Evolutionary conservation across 495 filamentous ascomycete species (phyloP).

Genomic region (Penicillium manginii): DNA sequence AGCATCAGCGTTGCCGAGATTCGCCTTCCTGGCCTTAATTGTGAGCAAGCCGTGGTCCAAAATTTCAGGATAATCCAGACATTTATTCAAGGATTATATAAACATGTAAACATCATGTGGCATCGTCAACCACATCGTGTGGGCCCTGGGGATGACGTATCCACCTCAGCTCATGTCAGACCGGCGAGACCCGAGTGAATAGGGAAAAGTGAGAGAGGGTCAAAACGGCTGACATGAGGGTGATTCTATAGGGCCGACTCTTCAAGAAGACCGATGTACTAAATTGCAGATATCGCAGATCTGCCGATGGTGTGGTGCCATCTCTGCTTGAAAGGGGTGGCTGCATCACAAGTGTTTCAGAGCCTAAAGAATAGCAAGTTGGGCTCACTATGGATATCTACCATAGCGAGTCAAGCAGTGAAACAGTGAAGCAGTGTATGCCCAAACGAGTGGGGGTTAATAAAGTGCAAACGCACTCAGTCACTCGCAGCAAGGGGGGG

Average conservation of each 20-base stretch:
- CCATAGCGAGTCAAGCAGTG: no score
- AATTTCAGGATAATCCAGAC: constrained; percentile 37
- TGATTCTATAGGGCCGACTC: constrained; percentile 39
- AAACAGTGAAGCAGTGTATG: no score
- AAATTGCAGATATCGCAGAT: constrained; percentile 31
- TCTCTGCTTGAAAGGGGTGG: constrained; percentile 10
- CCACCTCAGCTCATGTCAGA: constrained; percentile 10
- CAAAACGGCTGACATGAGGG: neutral
- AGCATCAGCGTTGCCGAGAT: constrained; percentile 52
- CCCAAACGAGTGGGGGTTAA: no score
- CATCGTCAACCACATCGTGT: constrained; percentile 31
- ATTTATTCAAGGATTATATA: constrained; percentile 22
- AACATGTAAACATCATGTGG: constrained; percentile 20
- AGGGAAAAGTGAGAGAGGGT: neutral
- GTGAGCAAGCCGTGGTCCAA: constrained; percentile 49
- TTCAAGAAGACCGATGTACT: constrained; percentile 23
- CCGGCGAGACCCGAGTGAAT: neutral
- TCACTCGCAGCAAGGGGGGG: neutral
- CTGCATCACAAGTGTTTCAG: neutral
- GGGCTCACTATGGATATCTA: no score
- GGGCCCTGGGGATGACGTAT: constrained; percentile 28
- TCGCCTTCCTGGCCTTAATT: no score
- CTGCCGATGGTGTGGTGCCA: constrained; percentile 37
- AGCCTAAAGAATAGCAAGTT: no score
- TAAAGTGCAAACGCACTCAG: neutral